A percentile compares a stretch with the other conserved stretches of the same genome.
These are phyloP conservation scores for Lolium perenne DNA, from an alignment of 176 grass and related monocot genomes.

Conservation along the genomic window DNA sequence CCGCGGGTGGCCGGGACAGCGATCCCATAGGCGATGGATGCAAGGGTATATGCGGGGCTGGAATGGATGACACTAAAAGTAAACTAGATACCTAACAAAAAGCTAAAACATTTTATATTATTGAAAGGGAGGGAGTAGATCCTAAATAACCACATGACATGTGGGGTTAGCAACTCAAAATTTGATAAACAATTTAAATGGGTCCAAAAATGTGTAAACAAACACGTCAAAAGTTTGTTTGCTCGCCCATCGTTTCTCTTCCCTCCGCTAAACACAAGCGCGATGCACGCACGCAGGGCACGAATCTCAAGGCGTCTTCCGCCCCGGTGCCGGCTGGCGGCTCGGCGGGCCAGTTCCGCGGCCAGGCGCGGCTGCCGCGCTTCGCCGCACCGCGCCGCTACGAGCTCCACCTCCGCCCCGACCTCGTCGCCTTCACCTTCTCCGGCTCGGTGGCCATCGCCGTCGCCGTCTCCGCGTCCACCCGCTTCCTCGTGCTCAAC, in stretches of 20 bases:
- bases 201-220: too few relatives aligned
- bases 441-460: constrained; percentile 44
- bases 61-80: too few relatives aligned
- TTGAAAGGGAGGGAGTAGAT: too few relatives aligned
- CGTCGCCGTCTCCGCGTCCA: constrained; percentile 55
- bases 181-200: too few relatives aligned
- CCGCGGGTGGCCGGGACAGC: too few relatives aligned
- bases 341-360: constrained; percentile 50
- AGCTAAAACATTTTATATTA: too few relatives aligned
- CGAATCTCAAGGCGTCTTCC: constrained; percentile 12
- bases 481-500: constrained; percentile 79
- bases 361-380: constrained; percentile 55
- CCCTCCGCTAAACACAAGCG: neutral
- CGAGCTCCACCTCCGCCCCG: constrained; percentile 54
- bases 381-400: constrained; percentile 66
- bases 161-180: too few relatives aligned
- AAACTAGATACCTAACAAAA: too few relatives aligned
- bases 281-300: constrained; percentile 30
- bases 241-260: neutral
- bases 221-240: too few relatives aligned
- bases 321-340: neutral
- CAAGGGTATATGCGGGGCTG: too few relatives aligned
- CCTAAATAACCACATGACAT: too few relatives aligned
- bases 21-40: too few relatives aligned
- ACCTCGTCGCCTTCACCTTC: constrained; percentile 67